phyloP scores from a whole-genome alignment of 495 filamentous ascomycete genomes.

The Xylaria castorea region DNA sequence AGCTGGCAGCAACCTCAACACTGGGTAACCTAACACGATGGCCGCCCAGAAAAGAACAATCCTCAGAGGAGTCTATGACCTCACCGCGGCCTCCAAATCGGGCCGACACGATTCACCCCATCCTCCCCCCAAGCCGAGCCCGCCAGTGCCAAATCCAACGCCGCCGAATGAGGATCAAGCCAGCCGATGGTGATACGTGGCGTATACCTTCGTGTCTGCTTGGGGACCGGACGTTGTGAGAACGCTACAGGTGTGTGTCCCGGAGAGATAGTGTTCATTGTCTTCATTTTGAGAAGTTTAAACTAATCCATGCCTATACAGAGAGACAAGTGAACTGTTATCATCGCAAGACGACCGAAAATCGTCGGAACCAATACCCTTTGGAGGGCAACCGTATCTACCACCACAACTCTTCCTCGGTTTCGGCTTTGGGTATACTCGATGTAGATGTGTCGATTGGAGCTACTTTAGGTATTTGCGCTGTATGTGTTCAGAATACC shows the following conservation, averaged over 20 bases:
- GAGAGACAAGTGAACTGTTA: neutral
- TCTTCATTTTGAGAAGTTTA: neutral
- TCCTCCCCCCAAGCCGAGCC: slow-evolving; percentile 16
- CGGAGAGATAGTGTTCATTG: neutral
- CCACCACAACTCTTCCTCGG: neutral
- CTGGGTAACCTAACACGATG: slow-evolving; percentile 3
- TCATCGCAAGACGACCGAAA: neutral
- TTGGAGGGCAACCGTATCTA: neutral
- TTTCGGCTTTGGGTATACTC: neutral
- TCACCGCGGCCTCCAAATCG: neutral
- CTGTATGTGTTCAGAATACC: neutral
- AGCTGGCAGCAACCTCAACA: slow-evolving; percentile 5
- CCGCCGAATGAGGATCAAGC: slow-evolving; percentile 6
- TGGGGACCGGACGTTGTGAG: neutral
- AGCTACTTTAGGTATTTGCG: neutral
- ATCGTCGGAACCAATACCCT: neutral
- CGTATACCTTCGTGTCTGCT: neutral
- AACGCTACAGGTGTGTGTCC: slow-evolving; percentile 1
- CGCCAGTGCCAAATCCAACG: slow-evolving; percentile 22
- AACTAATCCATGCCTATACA: neutral
- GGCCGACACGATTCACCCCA: slow-evolving; percentile 9
- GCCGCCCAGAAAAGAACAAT: neutral
- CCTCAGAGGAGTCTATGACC: neutral
- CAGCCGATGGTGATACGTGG: neutral
- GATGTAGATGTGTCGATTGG: neutral